Evolutionary conservation across 2,329 filamentous ascomycete species (phyloP).

Genomic region (Chaetomium sp.): DNA sequence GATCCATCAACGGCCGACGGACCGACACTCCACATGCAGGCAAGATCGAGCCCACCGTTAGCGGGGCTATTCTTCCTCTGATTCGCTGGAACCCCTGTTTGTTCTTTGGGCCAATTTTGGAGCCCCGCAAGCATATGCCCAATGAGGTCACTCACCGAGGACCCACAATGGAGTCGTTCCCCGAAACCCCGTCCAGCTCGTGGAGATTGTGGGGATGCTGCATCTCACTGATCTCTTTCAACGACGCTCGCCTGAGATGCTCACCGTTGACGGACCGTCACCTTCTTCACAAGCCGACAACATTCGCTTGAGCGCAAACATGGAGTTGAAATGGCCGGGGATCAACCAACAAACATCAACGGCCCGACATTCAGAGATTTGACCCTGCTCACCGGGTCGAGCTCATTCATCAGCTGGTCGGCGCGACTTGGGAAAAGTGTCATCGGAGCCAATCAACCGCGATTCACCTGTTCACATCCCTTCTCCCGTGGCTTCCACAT

Average conservation of each 20-base stretch:
- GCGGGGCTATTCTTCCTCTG: constrained; percentile 9
- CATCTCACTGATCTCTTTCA: neutral
- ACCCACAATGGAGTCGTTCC: constrained; percentile 18
- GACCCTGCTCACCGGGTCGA: too few relatives aligned
- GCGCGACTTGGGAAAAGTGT: too few relatives aligned
- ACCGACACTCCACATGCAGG: constrained; percentile 28
- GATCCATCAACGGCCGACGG: constrained; percentile 24
- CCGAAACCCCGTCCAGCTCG: constrained; percentile 22
- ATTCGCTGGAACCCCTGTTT: constrained; percentile 16
- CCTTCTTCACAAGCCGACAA: too few relatives aligned
- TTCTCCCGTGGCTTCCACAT: constrained; percentile 16
- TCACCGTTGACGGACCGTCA: too few relatives aligned
- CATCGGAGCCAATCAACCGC: neutral
- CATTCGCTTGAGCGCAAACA: too few relatives aligned
- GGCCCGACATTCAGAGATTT: too few relatives aligned
- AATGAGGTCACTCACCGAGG: constrained; percentile 2
- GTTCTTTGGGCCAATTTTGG: constrained; percentile 5
- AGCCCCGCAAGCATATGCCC: neutral
- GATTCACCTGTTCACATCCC: neutral
- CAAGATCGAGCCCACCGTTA: constrained; percentile 23
- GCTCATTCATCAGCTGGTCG: too few relatives aligned
- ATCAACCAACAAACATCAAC: too few relatives aligned
- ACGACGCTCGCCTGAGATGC: too few relatives aligned
- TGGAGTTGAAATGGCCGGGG: too few relatives aligned
- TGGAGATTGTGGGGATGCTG: constrained; percentile 2